phyloP scores from a whole-genome alignment of 768 basidiomycete species.

The Piloderma croceum region DNA sequence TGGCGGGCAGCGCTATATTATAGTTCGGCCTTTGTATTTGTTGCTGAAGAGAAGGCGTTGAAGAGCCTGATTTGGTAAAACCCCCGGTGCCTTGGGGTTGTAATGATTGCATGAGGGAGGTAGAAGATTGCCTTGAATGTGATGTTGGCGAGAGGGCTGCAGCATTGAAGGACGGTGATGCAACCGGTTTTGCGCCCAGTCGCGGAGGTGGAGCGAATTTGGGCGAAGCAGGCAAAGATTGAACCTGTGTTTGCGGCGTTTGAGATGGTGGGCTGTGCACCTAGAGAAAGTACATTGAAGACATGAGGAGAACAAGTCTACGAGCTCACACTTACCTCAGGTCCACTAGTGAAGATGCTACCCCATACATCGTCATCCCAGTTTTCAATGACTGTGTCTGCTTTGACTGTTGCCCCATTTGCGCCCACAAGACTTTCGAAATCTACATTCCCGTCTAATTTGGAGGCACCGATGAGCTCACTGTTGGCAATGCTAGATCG shows the following conservation, averaged over 20 bases:
- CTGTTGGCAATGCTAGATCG: conserved; percentile 47
- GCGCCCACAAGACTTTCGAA: conserved; percentile 82
- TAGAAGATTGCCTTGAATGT: conserved; percentile 7
- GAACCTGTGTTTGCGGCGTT: conserved; percentile 21
- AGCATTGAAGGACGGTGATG: conserved; percentile 31
- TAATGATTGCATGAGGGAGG: conserved; percentile 17
- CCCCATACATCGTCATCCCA: conserved; percentile 90
- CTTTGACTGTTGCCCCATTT: conserved; percentile 39
- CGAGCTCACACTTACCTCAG: conserved; percentile 28
- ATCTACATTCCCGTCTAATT: conserved; percentile 54
- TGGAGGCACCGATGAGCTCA: conserved; percentile 30
- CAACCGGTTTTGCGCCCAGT: conserved; percentile 32
- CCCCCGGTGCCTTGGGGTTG: conserved; percentile 12
- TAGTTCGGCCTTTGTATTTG: conserved; percentile 47
- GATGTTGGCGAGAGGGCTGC: conserved; percentile 19
- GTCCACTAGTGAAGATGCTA: conserved; percentile 53
- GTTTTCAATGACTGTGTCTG: conserved; percentile 34
- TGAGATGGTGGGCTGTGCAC: too few relatives aligned
- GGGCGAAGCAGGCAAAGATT: conserved; percentile 10
- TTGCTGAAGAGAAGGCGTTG: conserved; percentile 1
- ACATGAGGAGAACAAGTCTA: too few relatives aligned
- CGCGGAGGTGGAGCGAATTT: conserved; percentile 35
- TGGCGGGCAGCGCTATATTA: conserved; percentile 41
- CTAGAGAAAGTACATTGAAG: too few relatives aligned
- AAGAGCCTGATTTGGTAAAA: conserved; percentile 7